Evolutionary conservation across 805 yeast genomes (phyloP).

Genomic region (Teunomyces funiuensis): DNA sequence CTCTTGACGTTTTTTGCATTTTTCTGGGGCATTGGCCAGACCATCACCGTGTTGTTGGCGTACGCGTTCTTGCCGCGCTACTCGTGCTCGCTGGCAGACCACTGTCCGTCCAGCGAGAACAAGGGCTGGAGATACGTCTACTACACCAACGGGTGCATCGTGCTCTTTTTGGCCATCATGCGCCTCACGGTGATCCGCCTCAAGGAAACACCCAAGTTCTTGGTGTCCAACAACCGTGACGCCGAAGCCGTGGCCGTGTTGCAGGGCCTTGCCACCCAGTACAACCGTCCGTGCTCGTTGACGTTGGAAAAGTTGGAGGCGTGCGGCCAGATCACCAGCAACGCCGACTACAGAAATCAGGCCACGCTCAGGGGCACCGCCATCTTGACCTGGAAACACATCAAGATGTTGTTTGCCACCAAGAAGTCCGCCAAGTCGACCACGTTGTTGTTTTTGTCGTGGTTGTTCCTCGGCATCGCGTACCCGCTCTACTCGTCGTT

Average conservation of each 20-base stretch:
- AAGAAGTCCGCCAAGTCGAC: constrained; percentile 9
- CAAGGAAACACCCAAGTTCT: constrained; percentile 58
- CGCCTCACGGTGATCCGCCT: constrained; percentile 37
- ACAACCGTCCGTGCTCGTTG: constrained; percentile 20
- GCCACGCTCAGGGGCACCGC: constrained; percentile 7
- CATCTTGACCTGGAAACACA: constrained; percentile 8
- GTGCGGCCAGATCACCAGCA: constrained; percentile 17
- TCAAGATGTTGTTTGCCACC: constrained; percentile 14
- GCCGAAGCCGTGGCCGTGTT: constrained; percentile 46
- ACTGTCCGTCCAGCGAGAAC: constrained; percentile 48
- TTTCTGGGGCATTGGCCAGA: constrained; percentile 49
- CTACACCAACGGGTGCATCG: constrained; percentile 49
- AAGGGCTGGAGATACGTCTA: constrained; percentile 62
- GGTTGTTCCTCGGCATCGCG: constrained; percentile 50
- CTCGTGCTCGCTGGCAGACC: constrained; percentile 41
- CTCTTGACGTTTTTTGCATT: constrained; percentile 47
- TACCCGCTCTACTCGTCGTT: constrained; percentile 57
- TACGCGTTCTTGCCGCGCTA: constrained; percentile 56
- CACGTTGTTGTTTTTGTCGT: constrained; percentile 13
- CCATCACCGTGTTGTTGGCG: constrained; percentile 49
- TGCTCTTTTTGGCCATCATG: constrained; percentile 34
- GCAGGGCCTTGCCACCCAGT: constrained; percentile 41
- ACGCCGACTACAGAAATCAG: constrained; percentile 19
- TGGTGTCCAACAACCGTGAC: constrained; percentile 52
- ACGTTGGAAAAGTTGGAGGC: constrained; percentile 22